These are phyloP conservation scores for Metschnikowia arizonensis DNA, from an alignment of 805 yeast genomes.

Conservation along the genomic window DNA sequence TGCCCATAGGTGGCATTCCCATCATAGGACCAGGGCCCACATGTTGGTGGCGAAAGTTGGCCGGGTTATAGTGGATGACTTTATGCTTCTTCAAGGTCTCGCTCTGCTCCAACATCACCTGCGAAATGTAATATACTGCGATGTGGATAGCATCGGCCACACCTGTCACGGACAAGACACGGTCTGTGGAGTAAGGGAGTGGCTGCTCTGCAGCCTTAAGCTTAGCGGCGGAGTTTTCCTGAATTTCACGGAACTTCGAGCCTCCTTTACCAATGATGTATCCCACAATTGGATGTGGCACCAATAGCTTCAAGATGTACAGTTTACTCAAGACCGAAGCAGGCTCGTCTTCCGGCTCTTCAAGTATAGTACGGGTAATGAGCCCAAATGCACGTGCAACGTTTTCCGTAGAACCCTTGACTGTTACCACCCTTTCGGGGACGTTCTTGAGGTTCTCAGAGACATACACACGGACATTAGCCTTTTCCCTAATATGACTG, in stretches of 20 bases:
- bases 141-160: slow-evolving; percentile 86
- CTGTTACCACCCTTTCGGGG: slow-evolving; percentile 70
- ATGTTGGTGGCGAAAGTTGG: slow-evolving; percentile 28
- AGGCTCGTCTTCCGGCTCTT: slow-evolving; percentile 62
- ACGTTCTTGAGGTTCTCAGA: slow-evolving; percentile 68
- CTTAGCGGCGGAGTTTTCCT: slow-evolving; percentile 74
- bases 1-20: slow-evolving; percentile 22
- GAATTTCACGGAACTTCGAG: slow-evolving; percentile 70
- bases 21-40: slow-evolving; percentile 14
- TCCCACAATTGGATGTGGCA: slow-evolving; percentile 80
- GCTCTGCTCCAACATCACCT: slow-evolving; percentile 59
- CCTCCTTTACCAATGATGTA: slow-evolving; percentile 78
- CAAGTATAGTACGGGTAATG: slow-evolving; percentile 60
- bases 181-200: slow-evolving; percentile 72
- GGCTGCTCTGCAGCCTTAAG: slow-evolving; percentile 69
- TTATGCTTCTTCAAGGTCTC: slow-evolving; percentile 50
- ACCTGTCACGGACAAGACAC: slow-evolving; percentile 65
- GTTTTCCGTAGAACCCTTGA: slow-evolving; percentile 69
- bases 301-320: slow-evolving; percentile 54
- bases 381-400: slow-evolving; percentile 82
- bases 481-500: slow-evolving; percentile 55
- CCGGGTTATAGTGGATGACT: slow-evolving; percentile 57
- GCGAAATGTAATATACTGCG: slow-evolving; percentile 71
- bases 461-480: slow-evolving; percentile 63
- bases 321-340: slow-evolving; percentile 53